These are phyloP conservation scores for Catharanthus roseus DNA, from an alignment of 257 asterid species.

Conservation along the genomic window DNA sequence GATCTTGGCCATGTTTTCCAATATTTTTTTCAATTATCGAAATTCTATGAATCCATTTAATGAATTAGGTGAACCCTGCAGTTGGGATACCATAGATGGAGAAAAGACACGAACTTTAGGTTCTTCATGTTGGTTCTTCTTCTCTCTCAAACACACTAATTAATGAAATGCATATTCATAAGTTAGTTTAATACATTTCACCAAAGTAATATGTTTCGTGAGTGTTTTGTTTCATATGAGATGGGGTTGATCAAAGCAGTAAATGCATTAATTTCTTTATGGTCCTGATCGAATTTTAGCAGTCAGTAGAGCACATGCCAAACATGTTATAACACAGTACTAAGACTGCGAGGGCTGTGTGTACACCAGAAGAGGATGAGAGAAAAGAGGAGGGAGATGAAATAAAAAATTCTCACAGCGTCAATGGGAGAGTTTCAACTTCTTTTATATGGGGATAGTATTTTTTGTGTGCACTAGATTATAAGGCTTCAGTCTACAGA, in stretches of 20 bases:
- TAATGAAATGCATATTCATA: no score
- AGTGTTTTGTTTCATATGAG: not conserved
- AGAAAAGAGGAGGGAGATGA: no score
- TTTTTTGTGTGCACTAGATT: no score
- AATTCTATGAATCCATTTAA: conserved; percentile 4
- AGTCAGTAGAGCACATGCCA: not conserved
- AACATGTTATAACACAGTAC: not conserved
- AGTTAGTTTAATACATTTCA: no score
- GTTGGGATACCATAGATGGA: not conserved
- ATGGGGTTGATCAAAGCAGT: not conserved
- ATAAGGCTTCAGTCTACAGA: no score
- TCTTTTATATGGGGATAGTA: no score
- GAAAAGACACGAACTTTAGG: conserved; percentile 11
- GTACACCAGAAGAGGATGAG: no score
- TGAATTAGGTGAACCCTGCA: conserved; percentile 14
- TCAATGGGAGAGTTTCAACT: no score
- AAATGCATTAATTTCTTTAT: not conserved
- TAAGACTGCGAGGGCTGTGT: no score
- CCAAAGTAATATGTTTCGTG: not conserved
- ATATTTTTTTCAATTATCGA: not conserved
- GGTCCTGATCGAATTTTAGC: not conserved
- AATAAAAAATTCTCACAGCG: no score
- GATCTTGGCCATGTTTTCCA: no score
- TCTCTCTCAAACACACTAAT: not conserved
- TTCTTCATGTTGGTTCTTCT: conserved; percentile 9